Conservation (phyloP, 2,329 filamentous ascomycete genomes). For the Fragosphaeria purpurea region DNA sequence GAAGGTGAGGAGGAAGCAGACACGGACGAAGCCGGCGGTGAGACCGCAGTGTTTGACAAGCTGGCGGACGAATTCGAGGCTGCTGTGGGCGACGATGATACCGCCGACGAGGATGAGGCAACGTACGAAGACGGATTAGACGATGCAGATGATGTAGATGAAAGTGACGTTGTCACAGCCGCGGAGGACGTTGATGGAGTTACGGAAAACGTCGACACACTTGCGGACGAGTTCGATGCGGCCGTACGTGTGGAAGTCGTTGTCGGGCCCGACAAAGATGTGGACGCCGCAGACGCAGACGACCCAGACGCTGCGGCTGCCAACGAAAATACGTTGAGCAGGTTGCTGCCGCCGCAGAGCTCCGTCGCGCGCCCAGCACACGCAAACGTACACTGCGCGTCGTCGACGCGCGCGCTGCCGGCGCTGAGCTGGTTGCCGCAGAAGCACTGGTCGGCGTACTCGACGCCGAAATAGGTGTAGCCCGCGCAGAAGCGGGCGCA, state of each 20-base stretch:
- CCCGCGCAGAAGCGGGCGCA: slow-evolving; percentile 41
- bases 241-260: too few relatives aligned
- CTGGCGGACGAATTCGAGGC: neutral
- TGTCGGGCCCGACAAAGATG: neutral
- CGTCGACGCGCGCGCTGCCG: slow-evolving; percentile 2
- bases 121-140: too few relatives aligned
- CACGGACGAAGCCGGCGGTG: neutral
- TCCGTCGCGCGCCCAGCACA: slow-evolving; percentile 10
- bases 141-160: too few relatives aligned
- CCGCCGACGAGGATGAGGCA: neutral
- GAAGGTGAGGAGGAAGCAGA: neutral
- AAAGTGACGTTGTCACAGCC: too few relatives aligned
- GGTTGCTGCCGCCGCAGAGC: slow-evolving; percentile 11
- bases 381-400: slow-evolving; percentile 8
- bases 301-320: neutral
- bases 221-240: too few relatives aligned
- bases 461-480: slow-evolving; percentile 37
- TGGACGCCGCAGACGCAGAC: neutral
- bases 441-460: slow-evolving; percentile 42
- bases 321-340: slow-evolving; percentile 9
- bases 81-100: neutral
- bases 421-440: slow-evolving; percentile 25
- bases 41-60: too few relatives aligned
- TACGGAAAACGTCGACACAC: too few relatives aligned
- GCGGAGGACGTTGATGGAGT: too few relatives aligned